Evolutionary conservation across 164 flowering plant genomes (phyloP).

Genomic region (Magnolia kwangsiensis): DNA sequence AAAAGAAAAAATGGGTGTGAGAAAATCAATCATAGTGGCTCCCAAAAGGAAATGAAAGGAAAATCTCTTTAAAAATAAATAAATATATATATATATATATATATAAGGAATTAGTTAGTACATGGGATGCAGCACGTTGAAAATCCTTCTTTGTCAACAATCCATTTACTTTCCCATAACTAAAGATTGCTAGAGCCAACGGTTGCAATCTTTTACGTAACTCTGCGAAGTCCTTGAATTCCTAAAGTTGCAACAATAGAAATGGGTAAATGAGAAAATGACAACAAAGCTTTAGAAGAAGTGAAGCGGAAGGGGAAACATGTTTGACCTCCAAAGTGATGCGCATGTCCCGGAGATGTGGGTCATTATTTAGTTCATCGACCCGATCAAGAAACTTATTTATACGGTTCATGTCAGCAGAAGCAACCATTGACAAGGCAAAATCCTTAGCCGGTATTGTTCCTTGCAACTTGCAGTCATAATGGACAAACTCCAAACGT

Average conservation of each 20-base stretch:
- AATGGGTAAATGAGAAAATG: background rate
- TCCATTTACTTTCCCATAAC: constrained; percentile 74
- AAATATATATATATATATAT: too few species aligned
- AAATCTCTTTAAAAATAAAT: too few species aligned
- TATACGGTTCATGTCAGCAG: constrained; percentile 79
- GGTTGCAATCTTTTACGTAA: constrained; percentile 60
- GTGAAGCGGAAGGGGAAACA: background rate
- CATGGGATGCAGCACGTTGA: constrained; percentile 82
- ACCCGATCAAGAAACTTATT: constrained; percentile 61
- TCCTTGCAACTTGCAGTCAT: constrained; percentile 66
- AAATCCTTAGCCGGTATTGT: constrained; percentile 87
- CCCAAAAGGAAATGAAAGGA: too few species aligned
- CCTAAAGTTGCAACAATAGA: constrained; percentile 22
- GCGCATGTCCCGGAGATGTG: constrained; percentile 43
- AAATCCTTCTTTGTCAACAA: constrained; percentile 67
- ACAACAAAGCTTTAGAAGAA: background rate
- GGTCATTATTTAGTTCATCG: constrained; percentile 49
- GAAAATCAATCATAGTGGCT: too few species aligned
- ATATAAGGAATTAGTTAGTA: too few species aligned
- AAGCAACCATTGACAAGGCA: constrained; percentile 90
- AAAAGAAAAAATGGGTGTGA: too few species aligned
- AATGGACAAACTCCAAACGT: constrained; percentile 81
- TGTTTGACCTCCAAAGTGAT: constrained; percentile 47
- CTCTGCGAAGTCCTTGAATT: constrained; percentile 76
- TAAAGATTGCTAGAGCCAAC: constrained; percentile 75